Conservation (phyloP, 106 monocot species). For the Apostasia shenzhenica region DNA sequence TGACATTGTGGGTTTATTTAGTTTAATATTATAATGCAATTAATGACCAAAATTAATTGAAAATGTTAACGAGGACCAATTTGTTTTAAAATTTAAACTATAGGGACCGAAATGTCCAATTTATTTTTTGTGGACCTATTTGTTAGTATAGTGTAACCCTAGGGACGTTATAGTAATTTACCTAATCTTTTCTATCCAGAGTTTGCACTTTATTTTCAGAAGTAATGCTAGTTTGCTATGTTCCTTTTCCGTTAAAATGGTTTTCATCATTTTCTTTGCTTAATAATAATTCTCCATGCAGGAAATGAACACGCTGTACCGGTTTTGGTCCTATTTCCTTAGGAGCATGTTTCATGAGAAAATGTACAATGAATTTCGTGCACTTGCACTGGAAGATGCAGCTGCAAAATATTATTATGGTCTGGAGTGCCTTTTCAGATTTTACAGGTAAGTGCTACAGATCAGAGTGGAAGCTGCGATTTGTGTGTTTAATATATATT, state of each 20-base stretch:
- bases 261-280: not conserved
- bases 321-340: slow-evolving; percentile 95
- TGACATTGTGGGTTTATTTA: no score
- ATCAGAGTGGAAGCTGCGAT: not conserved
- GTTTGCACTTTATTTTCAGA: no score
- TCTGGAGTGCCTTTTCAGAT: slow-evolving; percentile 96
- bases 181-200: no score
- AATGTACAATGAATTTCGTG: slow-evolving; percentile 83
- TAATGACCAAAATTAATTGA: no score
- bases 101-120: no score
- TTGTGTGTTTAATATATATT: not conserved
- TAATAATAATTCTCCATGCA: slow-evolving; percentile 21
- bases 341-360: slow-evolving; percentile 54
- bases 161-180: no score
- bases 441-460: slow-evolving; percentile 58
- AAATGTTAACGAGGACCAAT: no score
- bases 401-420: slow-evolving; percentile 85
- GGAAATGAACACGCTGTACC: slow-evolving; percentile 95
- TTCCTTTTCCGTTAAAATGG: no score
- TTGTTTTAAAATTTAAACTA: no score
- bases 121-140: no score
- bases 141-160: no score
- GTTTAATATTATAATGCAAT: no score
- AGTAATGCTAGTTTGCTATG: not conserved
- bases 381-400: slow-evolving; percentile 86